Conservation (phyloP, 1,284 basidiomycete species). For the Malassezia furfur region DNA sequence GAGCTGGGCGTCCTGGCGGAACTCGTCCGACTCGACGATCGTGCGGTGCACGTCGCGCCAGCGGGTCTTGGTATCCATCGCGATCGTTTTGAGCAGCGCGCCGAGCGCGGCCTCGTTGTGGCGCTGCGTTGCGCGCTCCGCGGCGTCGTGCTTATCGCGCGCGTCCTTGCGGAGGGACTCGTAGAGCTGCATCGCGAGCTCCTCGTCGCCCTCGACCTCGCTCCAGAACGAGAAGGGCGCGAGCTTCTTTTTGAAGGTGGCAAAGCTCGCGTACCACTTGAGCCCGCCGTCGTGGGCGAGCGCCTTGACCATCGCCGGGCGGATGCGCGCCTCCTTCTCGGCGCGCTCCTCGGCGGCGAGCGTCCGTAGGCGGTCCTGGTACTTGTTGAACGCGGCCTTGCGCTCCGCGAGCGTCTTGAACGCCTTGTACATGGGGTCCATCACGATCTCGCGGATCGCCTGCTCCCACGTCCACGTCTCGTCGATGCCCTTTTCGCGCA, state of each 20-base stretch:
- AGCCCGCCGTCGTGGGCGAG: constrained; percentile 18
- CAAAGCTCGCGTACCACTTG: constrained; percentile 32
- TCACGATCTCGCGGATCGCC: constrained; percentile 93
- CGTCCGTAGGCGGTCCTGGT: constrained; percentile 37
- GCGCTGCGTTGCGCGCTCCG: constrained; percentile 19
- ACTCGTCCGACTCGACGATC: constrained; percentile 37
- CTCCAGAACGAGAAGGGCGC: constrained; percentile 18
- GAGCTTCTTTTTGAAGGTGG: constrained; percentile 27
- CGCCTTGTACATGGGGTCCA: constrained; percentile 91
- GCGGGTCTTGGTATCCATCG: constrained; percentile 35
- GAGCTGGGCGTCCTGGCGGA: constrained; percentile 26
- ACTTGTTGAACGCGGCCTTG: constrained; percentile 62
- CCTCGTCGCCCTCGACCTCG: constrained; percentile 21
- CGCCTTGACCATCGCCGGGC: constrained; percentile 21
- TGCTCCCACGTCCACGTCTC: constrained; percentile 94
- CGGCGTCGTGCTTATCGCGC: constrained; percentile 22
- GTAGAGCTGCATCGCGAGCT: constrained; percentile 23
- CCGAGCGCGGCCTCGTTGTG: constrained; percentile 36
- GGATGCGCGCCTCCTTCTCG: constrained; percentile 23
- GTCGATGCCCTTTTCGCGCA: constrained; percentile 78
- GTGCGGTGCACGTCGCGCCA: constrained; percentile 45
- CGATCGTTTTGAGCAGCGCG: constrained; percentile 39
- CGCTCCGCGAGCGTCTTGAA: constrained; percentile 86
- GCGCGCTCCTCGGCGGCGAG: constrained; percentile 27
- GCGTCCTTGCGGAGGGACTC: constrained; percentile 25